These are phyloP conservation scores for Suillus bovinus DNA, from an alignment of 768 basidiomycete genomes.

Conservation along the genomic window DNA sequence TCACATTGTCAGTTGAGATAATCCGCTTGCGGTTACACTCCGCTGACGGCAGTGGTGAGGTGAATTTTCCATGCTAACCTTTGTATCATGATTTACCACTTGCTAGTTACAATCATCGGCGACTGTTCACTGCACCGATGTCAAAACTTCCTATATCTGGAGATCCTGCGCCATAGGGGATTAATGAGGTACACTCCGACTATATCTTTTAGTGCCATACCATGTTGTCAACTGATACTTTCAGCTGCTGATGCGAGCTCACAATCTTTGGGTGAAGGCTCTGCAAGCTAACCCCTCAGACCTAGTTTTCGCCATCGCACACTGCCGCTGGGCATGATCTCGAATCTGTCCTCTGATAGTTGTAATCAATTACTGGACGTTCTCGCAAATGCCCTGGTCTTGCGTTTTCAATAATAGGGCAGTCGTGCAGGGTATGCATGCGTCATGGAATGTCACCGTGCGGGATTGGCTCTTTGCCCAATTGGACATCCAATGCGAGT, in stretches of 20 bases:
- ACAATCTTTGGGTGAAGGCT: not conserved
- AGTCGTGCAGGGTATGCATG: constrained; percentile 27
- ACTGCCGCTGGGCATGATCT: constrained; percentile 18
- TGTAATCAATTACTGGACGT: constrained; percentile 28
- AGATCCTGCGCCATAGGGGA: not conserved
- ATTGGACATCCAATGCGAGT: constrained; percentile 26
- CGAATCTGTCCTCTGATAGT: constrained; percentile 20
- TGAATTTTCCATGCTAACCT: not conserved
- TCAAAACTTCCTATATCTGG: not conserved
- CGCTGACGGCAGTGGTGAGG: not conserved
- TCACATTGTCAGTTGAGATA: not conserved
- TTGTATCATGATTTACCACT: not conserved
- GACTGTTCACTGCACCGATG: not conserved
- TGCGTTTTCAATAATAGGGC: constrained; percentile 28
- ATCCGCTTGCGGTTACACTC: not conserved
- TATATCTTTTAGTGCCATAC: not conserved
- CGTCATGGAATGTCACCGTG: constrained; percentile 28
- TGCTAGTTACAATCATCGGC: not conserved
- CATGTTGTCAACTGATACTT: not conserved
- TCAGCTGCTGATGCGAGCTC: not conserved
- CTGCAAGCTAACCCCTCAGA: constrained; percentile 20
- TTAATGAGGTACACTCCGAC: not conserved
- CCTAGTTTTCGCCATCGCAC: constrained; percentile 27
- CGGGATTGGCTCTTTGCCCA: constrained; percentile 28
- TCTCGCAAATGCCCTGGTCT: constrained; percentile 28